These are phyloP conservation scores for Penicillium sp. DNA, from an alignment of 2,329 filamentous ascomycete genomes.

Conservation along the genomic window DNA sequence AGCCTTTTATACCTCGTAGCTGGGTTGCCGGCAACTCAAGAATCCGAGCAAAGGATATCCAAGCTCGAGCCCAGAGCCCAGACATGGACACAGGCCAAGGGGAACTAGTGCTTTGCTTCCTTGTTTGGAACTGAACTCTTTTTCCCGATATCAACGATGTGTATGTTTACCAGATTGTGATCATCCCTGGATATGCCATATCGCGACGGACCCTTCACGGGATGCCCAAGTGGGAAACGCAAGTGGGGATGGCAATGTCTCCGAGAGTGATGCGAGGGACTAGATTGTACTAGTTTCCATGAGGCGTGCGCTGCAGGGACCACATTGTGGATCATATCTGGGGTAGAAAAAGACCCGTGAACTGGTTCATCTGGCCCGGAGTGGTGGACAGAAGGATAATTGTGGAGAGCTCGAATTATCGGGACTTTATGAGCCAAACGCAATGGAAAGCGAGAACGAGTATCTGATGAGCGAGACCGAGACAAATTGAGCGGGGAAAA, in stretches of 20 bases:
- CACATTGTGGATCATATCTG: background rate
- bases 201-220: background rate
- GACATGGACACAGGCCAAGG: background rate
- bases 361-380: background rate
- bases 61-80: background rate
- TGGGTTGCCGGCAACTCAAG: background rate
- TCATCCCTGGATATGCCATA: background rate
- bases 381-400: background rate
- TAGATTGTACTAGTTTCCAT: background rate
- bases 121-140: background rate
- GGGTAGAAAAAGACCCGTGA: background rate
- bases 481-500: background rate
- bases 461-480: constrained; percentile 1
- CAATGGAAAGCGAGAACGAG: background rate
- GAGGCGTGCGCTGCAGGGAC: background rate
- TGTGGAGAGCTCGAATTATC: background rate
- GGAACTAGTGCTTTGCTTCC: background rate
- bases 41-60: background rate
- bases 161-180: background rate
- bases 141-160: background rate
- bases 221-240: background rate
- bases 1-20: constrained; percentile 1
- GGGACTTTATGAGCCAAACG: background rate
- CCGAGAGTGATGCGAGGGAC: background rate
- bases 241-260: background rate